These are phyloP conservation scores for Paracoccidioides lutzii DNA, from an alignment of 2,329 filamentous ascomycete species.

Conservation along the genomic window DNA sequence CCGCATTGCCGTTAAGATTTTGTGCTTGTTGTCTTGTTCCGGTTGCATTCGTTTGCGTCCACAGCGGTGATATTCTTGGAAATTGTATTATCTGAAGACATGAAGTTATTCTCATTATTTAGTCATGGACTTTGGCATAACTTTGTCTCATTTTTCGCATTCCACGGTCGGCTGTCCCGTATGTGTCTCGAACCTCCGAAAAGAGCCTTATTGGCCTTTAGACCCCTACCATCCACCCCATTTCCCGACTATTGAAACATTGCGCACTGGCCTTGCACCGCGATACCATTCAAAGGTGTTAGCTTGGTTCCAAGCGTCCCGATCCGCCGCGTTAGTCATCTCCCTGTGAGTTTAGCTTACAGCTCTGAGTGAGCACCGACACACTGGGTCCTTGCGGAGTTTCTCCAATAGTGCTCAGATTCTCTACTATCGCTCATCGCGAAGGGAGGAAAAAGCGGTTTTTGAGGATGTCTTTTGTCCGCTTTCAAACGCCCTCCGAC, in stretches of 20 bases:
- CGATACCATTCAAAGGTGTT: conserved; percentile 41
- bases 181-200: conserved; percentile 36
- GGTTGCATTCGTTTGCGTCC: conserved; percentile 16
- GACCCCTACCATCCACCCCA: conserved; percentile 30
- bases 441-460: conserved; percentile 51
- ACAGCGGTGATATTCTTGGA: conserved; percentile 2
- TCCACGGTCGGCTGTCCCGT: conserved; percentile 29
- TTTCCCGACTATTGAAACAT: conserved; percentile 18
- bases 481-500: conserved; percentile 56
- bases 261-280: conserved; percentile 39
- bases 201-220: conserved; percentile 19
- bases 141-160: not conserved
- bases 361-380: conserved; percentile 44
- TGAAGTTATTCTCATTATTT: conserved; percentile 20
- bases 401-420: conserved; percentile 6
- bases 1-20: conserved; percentile 15
- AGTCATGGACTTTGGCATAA: conserved; percentile 3
- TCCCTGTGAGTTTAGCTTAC: conserved; percentile 40
- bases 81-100: not conserved
- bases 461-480: conserved; percentile 96
- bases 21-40: conserved; percentile 28
- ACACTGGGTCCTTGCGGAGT: conserved; percentile 17
- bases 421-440: conserved; percentile 10
- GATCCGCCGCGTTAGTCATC: conserved; percentile 57
- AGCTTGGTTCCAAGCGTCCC: conserved; percentile 36